phyloP scores from a whole-genome alignment of 2,329 filamentous ascomycete species.

The Daldinia sp. region DNA sequence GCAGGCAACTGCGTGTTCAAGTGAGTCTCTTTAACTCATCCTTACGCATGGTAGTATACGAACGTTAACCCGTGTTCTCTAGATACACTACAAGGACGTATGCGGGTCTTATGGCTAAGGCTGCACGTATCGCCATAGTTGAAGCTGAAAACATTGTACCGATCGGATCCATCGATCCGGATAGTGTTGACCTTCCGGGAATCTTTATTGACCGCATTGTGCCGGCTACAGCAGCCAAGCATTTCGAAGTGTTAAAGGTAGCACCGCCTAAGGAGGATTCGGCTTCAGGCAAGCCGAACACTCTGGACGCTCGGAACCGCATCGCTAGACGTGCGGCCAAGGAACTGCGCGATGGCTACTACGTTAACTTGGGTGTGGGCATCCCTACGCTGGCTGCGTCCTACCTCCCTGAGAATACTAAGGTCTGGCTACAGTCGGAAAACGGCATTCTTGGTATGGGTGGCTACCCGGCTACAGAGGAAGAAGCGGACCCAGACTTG shows the following conservation, averaged over 20 bases:
- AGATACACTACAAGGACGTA: slow-evolving; percentile 79
- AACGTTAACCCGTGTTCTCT: slow-evolving; percentile 11
- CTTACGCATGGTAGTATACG: not conserved
- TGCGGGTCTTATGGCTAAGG: slow-evolving; percentile 81
- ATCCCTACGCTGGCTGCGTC: slow-evolving; percentile 87
- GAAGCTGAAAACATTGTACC: slow-evolving; percentile 87
- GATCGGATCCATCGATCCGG: slow-evolving; percentile 74
- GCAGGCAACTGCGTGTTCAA: slow-evolving; percentile 83
- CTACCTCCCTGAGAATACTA: slow-evolving; percentile 71
- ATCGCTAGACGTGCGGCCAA: slow-evolving; percentile 81
- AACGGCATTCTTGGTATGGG: slow-evolving; percentile 88
- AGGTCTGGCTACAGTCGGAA: slow-evolving; percentile 86
- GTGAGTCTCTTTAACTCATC: slow-evolving; percentile 47
- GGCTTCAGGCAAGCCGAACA: slow-evolving; percentile 54
- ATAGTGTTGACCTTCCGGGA: slow-evolving; percentile 79
- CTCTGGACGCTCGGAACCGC: slow-evolving; percentile 67
- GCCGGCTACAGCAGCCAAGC: slow-evolving; percentile 74
- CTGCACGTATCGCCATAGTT: slow-evolving; percentile 78
- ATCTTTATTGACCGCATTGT: slow-evolving; percentile 87
- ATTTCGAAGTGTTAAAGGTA: slow-evolving; percentile 74
- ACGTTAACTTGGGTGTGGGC: slow-evolving; percentile 83
- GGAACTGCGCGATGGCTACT: slow-evolving; percentile 82
- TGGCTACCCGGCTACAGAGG: slow-evolving; percentile 73
- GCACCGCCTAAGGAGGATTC: slow-evolving; percentile 53
- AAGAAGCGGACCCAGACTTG: slow-evolving; percentile 77